Evolutionary conservation across 192 early-diverging fungal genomes (phyloP), one percentile per base, ranked within the genome.

Genomic region (Podila epicladia): DNA sequence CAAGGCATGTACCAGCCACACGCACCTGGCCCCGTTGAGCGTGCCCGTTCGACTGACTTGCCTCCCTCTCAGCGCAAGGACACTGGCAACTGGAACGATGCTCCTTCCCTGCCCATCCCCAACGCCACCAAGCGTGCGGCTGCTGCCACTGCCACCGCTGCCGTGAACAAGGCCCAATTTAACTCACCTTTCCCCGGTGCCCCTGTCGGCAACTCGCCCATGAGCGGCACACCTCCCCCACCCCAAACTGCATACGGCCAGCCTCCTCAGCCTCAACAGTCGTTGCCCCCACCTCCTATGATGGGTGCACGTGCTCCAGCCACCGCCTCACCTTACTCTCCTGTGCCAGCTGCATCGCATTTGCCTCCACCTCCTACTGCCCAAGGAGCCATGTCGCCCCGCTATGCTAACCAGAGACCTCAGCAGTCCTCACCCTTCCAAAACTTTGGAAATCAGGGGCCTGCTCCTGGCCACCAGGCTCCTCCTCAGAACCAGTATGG

Each of bases 71-170:
- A 80, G 45, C 83, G 83, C 33, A 88, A 85, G 55, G 72, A 82
- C 49, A 67, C 77, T 37, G 72, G 84, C 24, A 86, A 85, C 61
- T 91, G 88, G 88, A 91, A 91, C 65, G 89, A 91, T 68, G 87
- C 89, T 32, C 89, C 89, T 61, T 61, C 85, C 66, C 49, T 75
- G 65, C 71, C 73, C 41, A 51, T 69, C 64, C 59, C 73, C 59
- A 64, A 65, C 13, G 71, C 67, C 1, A 41, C 61, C 57, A 86
- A 78, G 72, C 82, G 66, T 24, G 19, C 55, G 15, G 62, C 67
- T 29, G 72, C 82, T 37, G 57, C 71, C 48, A 60, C 60, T 55
- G 57, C 63, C 74, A 24, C 69, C 85, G 37, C 88, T 78, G 41
- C 88, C 82, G 38, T 86, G 83, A 71, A 76, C 82, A 63, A 77